Conservation (phyloP, 1,284 basidiomycete species). For the Apiotrichum sp. region DNA sequence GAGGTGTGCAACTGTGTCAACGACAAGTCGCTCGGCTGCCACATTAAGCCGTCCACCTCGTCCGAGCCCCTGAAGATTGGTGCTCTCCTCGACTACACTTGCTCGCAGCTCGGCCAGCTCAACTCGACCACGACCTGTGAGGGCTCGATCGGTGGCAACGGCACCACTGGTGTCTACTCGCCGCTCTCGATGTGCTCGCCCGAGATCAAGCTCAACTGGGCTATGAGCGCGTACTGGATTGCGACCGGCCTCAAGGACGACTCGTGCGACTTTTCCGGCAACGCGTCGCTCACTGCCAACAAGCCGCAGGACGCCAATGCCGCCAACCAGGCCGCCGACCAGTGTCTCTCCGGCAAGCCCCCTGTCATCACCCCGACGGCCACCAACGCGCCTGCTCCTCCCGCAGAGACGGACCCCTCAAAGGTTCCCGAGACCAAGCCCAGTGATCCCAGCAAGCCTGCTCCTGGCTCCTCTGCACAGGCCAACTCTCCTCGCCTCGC, state of each 20-base stretch:
- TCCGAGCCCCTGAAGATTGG: conserved; percentile 67
- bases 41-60: conserved; percentile 58
- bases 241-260: conserved; percentile 49
- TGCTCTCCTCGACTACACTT: conserved; percentile 58
- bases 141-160: conserved; percentile 62
- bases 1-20: conserved; percentile 71
- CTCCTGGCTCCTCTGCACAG: not conserved
- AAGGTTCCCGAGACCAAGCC: not conserved
- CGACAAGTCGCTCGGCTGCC: conserved; percentile 60
- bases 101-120: conserved; percentile 60
- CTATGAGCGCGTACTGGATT: conserved; percentile 75
- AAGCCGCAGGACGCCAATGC: not conserved
- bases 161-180: conserved; percentile 69
- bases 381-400: not conserved
- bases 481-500: not conserved
- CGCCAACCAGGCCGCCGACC: conserved; percentile 3
- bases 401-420: not conserved
- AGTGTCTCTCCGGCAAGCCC: conserved; percentile 8
- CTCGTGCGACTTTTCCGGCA: conserved; percentile 64
- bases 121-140: conserved; percentile 57
- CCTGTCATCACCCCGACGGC: conserved; percentile 9
- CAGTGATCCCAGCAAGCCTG: not conserved
- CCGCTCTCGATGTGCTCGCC: conserved; percentile 59
- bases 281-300: conserved; percentile 63
- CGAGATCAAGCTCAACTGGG: conserved; percentile 73